Percentiles rank a stretch among this genome's conserved stretches.
Evolutionary conservation across 1,284 basidiomycete species (phyloP).

Genomic region (Apiotrichum brassicae): DNA sequence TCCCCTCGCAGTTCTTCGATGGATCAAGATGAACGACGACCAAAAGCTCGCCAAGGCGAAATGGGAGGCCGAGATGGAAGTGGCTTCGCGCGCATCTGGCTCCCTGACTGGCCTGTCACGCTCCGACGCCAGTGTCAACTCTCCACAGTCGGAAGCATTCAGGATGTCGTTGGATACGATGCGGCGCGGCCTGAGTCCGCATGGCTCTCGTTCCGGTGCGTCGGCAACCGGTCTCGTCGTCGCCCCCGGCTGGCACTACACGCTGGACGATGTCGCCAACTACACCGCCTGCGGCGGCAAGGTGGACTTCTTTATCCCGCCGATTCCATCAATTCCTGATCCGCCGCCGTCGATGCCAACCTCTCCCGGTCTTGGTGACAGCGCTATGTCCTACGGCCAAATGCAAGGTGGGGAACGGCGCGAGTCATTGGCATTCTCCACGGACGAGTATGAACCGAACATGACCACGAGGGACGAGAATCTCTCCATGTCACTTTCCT

Average conservation of each 20-base stretch:
- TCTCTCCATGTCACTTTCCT: too few species aligned
- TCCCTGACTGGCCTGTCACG: background rate
- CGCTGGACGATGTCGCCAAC: slow-evolving; percentile 30
- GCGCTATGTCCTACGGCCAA: too few species aligned
- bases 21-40: slow-evolving; percentile 28
- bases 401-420: too few species aligned
- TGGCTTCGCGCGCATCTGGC: background rate
- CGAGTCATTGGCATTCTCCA: too few species aligned
- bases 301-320: slow-evolving; percentile 42
- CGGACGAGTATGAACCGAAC: too few species aligned
- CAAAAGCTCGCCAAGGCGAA: slow-evolving; percentile 24
- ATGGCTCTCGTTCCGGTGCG: background rate
- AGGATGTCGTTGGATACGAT: background rate
- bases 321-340: background rate
- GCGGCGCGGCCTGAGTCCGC: background rate
- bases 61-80: slow-evolving; percentile 25
- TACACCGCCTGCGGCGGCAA: slow-evolving; percentile 32
- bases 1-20: slow-evolving; percentile 37
- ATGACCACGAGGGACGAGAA: too few species aligned
- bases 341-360: background rate
- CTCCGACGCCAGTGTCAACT: slow-evolving; percentile 9
- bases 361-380: background rate
- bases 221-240: slow-evolving; percentile 1
- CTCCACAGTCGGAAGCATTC: slow-evolving; percentile 6
- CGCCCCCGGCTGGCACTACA: slow-evolving; percentile 30